These are phyloP conservation scores for Linanthus parryae DNA, from an alignment of 148 eudicot genomes.

Conservation along the genomic window DNA sequence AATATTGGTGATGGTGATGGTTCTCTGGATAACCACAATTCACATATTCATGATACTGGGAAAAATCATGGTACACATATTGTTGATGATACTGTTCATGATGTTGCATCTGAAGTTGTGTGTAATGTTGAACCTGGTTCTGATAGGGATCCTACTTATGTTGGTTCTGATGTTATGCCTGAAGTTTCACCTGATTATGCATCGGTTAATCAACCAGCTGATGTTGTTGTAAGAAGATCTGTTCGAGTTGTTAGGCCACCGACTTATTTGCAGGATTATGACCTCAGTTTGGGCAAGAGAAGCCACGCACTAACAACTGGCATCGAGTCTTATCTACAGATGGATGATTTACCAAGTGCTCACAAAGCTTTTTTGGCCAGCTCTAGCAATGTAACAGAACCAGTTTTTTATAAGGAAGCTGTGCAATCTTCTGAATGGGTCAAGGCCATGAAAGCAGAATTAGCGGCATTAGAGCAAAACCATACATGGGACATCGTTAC, in stretches of 20 bases:
- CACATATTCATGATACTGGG: background rate
- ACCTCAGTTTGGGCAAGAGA: background rate
- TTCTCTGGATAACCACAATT: too few species aligned
- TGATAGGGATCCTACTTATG: background rate
- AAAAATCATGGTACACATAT: background rate
- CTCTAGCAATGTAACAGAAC: background rate
- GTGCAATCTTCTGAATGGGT: background rate
- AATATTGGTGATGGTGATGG: background rate
- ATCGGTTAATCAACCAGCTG: background rate
- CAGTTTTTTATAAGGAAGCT: background rate
- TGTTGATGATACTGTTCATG: background rate
- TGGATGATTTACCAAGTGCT: background rate
- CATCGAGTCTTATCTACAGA: background rate
- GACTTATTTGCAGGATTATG: background rate
- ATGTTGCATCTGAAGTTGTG: too few species aligned
- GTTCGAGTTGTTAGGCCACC: background rate
- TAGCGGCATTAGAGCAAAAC: background rate
- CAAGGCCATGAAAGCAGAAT: background rate
- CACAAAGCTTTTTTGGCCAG: background rate
- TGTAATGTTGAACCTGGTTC: too few species aligned
- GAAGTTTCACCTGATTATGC: too few species aligned
- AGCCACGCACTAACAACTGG: background rate
- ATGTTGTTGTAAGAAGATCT: background rate
- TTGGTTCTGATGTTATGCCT: too few species aligned
- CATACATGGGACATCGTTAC: background rate